phyloP scores from a whole-genome alignment of 352 stramenopile genomes.

The Paralagenidium karlingii region DNA sequence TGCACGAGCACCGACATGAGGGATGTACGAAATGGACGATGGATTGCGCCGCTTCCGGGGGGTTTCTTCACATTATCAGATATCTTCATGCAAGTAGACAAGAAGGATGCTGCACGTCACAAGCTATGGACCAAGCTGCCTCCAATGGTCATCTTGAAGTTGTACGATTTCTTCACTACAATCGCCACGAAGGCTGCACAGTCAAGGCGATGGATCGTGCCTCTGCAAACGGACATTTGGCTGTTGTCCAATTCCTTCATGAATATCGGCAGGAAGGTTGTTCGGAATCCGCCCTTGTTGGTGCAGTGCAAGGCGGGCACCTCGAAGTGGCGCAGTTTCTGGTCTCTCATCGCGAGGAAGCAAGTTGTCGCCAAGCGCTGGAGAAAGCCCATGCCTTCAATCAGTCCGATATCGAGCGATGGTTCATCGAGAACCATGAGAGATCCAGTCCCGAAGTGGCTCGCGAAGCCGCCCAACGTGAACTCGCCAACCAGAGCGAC shows the following conservation, averaged over 20 bases:
- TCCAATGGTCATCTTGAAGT: constrained; percentile 39
- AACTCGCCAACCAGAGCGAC: too few relatives aligned
- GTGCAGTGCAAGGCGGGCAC: background rate
- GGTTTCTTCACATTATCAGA: constrained; percentile 5
- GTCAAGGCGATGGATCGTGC: constrained; percentile 21
- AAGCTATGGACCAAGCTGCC: constrained; percentile 45
- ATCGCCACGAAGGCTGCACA: constrained; percentile 20
- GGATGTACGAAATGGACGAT: constrained; percentile 9
- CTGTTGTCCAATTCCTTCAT: constrained; percentile 20
- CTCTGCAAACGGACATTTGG: constrained; percentile 12
- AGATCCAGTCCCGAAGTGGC: too few relatives aligned
- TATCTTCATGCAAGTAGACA: constrained; percentile 12
- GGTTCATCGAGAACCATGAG: too few relatives aligned
- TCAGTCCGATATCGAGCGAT: too few relatives aligned
- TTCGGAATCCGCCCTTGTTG: constrained; percentile 4
- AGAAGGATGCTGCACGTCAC: constrained; percentile 21
- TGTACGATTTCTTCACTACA: constrained; percentile 45
- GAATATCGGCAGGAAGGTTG: constrained; percentile 14
- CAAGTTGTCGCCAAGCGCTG: too few relatives aligned
- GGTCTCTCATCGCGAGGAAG: too few relatives aligned
- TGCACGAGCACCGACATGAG: constrained; percentile 16
- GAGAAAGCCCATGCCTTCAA: too few relatives aligned
- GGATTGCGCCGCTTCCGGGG: constrained; percentile 2
- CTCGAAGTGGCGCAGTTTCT: constrained; percentile 7
- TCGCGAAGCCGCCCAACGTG: too few relatives aligned